A percentile compares a stretch with the other conserved stretches of the same genome.
These are phyloP conservation scores for Pisolithus sp. DNA, from an alignment of 768 basidiomycete genomes.

Conservation along the genomic window DNA sequence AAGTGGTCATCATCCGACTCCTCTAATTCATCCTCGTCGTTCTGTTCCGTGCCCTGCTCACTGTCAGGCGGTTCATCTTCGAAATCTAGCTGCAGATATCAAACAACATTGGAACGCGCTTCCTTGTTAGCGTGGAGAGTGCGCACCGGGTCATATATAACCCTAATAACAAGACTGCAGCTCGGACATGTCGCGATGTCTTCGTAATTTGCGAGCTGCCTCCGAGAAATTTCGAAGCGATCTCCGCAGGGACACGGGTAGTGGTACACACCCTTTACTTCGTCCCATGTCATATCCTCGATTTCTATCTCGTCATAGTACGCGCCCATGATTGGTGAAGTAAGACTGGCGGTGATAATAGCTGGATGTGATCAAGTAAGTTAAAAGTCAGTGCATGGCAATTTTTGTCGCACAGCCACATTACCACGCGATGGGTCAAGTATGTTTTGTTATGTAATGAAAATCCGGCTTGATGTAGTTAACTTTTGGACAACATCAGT, in stretches of 20 bases:
- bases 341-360: background rate
- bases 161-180: slow-evolving; percentile 87
- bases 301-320: slow-evolving; percentile 98
- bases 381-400: background rate
- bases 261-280: slow-evolving; percentile 76
- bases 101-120: slow-evolving; percentile 3
- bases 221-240: slow-evolving; percentile 88
- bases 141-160: slow-evolving; percentile 92
- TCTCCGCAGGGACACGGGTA: slow-evolving; percentile 98
- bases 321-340: slow-evolving; percentile 56
- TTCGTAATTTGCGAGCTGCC: slow-evolving; percentile 81
- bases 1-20: slow-evolving; percentile 44
- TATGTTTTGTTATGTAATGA: too few species aligned
- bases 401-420: too few species aligned
- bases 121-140: slow-evolving; percentile 1
- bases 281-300: slow-evolving; percentile 93
- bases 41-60: too few species aligned
- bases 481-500: background rate
- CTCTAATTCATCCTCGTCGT: slow-evolving; percentile 21
- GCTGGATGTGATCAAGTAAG: background rate
- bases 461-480: too few species aligned
- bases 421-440: background rate
- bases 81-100: slow-evolving; percentile 59
- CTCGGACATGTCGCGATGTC: slow-evolving; percentile 96
- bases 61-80: slow-evolving; percentile 67